Conservation (phyloP, 345 rosid genomes). For the Rhizophora mangle region DNA sequence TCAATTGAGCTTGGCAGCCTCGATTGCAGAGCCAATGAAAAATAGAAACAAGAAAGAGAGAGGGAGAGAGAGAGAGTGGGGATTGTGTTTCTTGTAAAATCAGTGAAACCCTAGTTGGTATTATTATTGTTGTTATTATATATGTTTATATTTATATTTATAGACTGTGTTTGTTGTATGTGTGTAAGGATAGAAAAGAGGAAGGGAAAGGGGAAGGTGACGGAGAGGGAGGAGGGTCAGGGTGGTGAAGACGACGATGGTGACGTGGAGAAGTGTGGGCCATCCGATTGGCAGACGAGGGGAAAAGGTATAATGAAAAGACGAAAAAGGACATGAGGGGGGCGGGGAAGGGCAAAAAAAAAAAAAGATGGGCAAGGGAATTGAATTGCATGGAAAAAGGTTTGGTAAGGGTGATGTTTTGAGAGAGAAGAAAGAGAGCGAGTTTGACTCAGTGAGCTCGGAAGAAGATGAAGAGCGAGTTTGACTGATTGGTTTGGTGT, state of each 20-base stretch:
- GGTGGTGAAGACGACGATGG: constrained; percentile 72
- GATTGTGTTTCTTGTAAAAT: neutral
- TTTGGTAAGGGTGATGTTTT: constrained; percentile 8
- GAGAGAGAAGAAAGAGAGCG: constrained; percentile 19
- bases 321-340: constrained; percentile 53
- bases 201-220: constrained; percentile 15
- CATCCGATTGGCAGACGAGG: constrained; percentile 47
- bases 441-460: constrained; percentile 27
- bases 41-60: constrained; percentile 26
- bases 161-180: neutral
- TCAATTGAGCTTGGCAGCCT: constrained; percentile 6
- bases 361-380: constrained; percentile 6
- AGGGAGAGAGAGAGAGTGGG: constrained; percentile 11
- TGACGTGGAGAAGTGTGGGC: constrained; percentile 63
- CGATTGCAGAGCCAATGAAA: constrained; percentile 12
- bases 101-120: neutral
- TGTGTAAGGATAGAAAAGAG: neutral
- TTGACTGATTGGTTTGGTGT: constrained; percentile 3
- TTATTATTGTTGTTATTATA: neutral
- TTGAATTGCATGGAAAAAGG: constrained; percentile 2
- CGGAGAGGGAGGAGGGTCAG: constrained; percentile 14
- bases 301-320: constrained; percentile 35
- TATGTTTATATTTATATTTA: neutral
- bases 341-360: neutral
- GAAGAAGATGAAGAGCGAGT: neutral